A percentile compares a stretch with the other conserved stretches of the same genome.
phyloP scores from a whole-genome alignment of 2,329 filamentous ascomycete species.

The Nemania abortiva region DNA sequence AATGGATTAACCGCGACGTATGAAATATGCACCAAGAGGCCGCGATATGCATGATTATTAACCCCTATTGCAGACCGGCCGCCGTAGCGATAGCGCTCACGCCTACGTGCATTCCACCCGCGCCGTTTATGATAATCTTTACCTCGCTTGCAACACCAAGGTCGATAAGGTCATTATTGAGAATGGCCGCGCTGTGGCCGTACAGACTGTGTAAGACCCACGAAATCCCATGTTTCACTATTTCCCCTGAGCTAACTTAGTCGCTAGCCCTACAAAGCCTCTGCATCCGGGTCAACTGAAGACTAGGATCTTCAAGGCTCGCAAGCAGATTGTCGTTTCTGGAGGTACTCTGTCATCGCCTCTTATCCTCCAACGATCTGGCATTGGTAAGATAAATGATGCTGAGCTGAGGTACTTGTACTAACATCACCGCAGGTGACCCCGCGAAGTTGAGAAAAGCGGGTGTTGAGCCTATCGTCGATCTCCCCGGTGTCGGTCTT shows the following conservation, averaged over 20 bases:
- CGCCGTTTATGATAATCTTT: slow-evolving; percentile 76
- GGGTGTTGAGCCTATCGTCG: slow-evolving; percentile 76
- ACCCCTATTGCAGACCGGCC: slow-evolving; percentile 64
- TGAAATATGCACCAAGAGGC: slow-evolving; percentile 33
- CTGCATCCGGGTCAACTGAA: slow-evolving; percentile 67
- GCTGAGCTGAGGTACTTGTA: no score
- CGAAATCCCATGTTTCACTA: slow-evolving; percentile 44
- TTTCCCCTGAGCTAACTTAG: slow-evolving; percentile 32
- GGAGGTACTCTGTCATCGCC: slow-evolving; percentile 80
- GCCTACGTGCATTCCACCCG: slow-evolving; percentile 83
- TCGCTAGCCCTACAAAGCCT: slow-evolving; percentile 70
- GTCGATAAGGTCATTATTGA: slow-evolving; percentile 82
- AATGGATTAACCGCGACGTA: slow-evolving; percentile 82
- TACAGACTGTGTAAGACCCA: slow-evolving; percentile 68
- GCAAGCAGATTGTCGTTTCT: slow-evolving; percentile 80
- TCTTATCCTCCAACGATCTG: slow-evolving; percentile 79
- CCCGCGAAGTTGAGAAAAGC: slow-evolving; percentile 76
- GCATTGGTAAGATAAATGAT: slow-evolving; percentile 62
- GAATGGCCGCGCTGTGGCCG: slow-evolving; percentile 76
- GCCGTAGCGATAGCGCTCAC: slow-evolving; percentile 81
- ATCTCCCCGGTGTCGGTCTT: slow-evolving; percentile 78
- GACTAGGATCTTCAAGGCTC: slow-evolving; percentile 70
- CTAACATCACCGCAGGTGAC: slow-evolving; percentile 60
- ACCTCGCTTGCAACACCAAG: slow-evolving; percentile 80
- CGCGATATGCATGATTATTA: not conserved